These are phyloP conservation scores for Exophiala sideris DNA, from an alignment of 2,329 filamentous ascomycete genomes.

Conservation along the genomic window DNA sequence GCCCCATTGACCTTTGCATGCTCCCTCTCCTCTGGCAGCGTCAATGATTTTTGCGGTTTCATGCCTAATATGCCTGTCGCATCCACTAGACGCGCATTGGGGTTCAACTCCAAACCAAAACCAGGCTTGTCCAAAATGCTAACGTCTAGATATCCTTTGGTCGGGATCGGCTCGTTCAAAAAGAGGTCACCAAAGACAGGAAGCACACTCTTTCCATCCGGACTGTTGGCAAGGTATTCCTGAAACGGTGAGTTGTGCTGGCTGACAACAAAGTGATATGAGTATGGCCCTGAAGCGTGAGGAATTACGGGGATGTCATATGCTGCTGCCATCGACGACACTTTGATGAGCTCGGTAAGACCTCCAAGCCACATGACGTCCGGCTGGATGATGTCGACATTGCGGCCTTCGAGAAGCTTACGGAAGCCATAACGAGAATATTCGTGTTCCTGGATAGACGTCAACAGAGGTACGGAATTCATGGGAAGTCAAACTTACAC, in stretches of 20 bases:
- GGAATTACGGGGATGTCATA: conserved; percentile 94
- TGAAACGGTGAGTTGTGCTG: conserved; percentile 93
- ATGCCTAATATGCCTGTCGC: conserved; percentile 70
- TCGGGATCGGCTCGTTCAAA: conserved; percentile 83
- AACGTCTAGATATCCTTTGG: conserved; percentile 75
- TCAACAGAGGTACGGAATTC: background rate
- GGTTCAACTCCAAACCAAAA: conserved; percentile 85
- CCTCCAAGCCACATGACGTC: conserved; percentile 98
- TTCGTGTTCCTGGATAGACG: conserved; percentile 65
- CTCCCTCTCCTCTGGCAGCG: too few relatives aligned
- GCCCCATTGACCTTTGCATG: too few relatives aligned
- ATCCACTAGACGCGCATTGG: conserved; percentile 73
- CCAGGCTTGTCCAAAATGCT: conserved; percentile 82
- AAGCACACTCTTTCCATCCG: conserved; percentile 82
- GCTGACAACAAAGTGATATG: conserved; percentile 92
- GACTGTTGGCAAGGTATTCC: conserved; percentile 90
- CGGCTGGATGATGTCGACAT: conserved; percentile 90
- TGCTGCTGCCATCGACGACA: conserved; percentile 81
- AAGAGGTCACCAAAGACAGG: conserved; percentile 93
- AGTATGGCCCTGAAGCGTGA: conserved; percentile 91
- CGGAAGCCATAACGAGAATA: conserved; percentile 93
- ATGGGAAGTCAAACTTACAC: conserved; percentile 35
- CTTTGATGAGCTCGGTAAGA: conserved; percentile 85
- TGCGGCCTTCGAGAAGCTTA: conserved; percentile 85
- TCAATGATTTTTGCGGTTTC: conserved; percentile 47